Evolutionary conservation across 805 yeast genomes (phyloP).

Genomic region (Wickerhamomyces sydowiorum): DNA sequence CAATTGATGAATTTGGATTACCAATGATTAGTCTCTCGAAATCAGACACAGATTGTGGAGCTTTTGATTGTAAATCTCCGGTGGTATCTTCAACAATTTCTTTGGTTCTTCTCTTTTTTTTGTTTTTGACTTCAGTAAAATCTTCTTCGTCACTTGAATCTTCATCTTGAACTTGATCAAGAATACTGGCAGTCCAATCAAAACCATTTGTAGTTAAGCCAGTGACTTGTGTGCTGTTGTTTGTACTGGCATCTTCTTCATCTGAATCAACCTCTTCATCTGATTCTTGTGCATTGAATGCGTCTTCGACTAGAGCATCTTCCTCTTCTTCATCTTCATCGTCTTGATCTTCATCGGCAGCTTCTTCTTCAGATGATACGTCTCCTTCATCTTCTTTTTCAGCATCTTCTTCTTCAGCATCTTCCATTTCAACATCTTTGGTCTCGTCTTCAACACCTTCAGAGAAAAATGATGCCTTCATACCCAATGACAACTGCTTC

Average conservation of each 20-base stretch:
- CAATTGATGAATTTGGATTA: slow-evolving; percentile 85
- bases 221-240: slow-evolving; percentile 21
- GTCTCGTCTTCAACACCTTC: slow-evolving; percentile 21
- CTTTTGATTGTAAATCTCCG: slow-evolving; percentile 72
- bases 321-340: slow-evolving; percentile 21
- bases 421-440: slow-evolving; percentile 16
- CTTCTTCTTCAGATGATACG: slow-evolving; percentile 19
- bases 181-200: slow-evolving; percentile 91
- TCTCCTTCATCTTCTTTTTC: slow-evolving; percentile 14
- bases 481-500: slow-evolving; percentile 79
- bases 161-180: slow-evolving; percentile 71
- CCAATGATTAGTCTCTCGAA: slow-evolving; percentile 90
- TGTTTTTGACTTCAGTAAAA: slow-evolving; percentile 36
- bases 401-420: slow-evolving; percentile 18
- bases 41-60: slow-evolving; percentile 88
- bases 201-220: slow-evolving; percentile 85
- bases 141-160: slow-evolving; percentile 47
- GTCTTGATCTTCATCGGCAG: slow-evolving; percentile 14
- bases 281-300: slow-evolving; percentile 13
- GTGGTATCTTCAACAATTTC: slow-evolving; percentile 69
- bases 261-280: slow-evolving; percentile 12
- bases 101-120: slow-evolving; percentile 36
- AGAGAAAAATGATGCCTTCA: slow-evolving; percentile 87
- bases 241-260: slow-evolving; percentile 14
- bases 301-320: slow-evolving; percentile 29